Conservation (phyloP, 1,284 basidiomycete species). For the Papiliotrema terrestris region DNA sequence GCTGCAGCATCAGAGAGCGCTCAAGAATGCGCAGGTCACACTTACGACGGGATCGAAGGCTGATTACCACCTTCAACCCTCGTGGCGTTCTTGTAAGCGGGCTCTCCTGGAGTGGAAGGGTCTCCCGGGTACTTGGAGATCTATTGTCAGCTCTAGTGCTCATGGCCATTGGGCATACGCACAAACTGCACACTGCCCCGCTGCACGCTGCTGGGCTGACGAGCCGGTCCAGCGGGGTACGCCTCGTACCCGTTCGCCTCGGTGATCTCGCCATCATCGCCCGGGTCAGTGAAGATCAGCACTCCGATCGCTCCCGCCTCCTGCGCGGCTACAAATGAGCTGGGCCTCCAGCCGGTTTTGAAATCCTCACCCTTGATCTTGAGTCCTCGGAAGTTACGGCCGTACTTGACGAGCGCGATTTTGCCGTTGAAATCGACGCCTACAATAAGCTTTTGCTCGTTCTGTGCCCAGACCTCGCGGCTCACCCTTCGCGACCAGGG, state of each 20-base stretch:
- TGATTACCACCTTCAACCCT: slow-evolving; percentile 66
- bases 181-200: slow-evolving; percentile 84
- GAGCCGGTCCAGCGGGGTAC: slow-evolving; percentile 83
- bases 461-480: not conserved
- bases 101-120: slow-evolving; percentile 70
- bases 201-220: slow-evolving; percentile 68
- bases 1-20: not conserved
- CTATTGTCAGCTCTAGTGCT: slow-evolving; percentile 1
- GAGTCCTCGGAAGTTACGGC: slow-evolving; percentile 74
- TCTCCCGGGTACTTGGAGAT: slow-evolving; percentile 62
- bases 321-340: slow-evolving; percentile 70
- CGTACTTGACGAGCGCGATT: slow-evolving; percentile 82
- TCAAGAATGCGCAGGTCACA: slow-evolving; percentile 47
- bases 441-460: slow-evolving; percentile 1
- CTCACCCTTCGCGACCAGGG: slow-evolving; percentile 54
- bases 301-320: slow-evolving; percentile 66
- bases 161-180: slow-evolving; percentile 48
- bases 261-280: slow-evolving; percentile 80
- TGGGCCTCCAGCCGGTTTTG: not conserved
- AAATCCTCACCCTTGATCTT: slow-evolving; percentile 42
- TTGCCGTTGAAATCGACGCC: slow-evolving; percentile 74
- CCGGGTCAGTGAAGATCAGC: slow-evolving; percentile 81
- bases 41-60: slow-evolving; percentile 70
- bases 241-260: slow-evolving; percentile 69
- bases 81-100: slow-evolving; percentile 79